A percentile compares a stretch with the other conserved stretches of the same genome.
Conservation (phyloP, 1,284 basidiomycete genomes). For the Boletellus deceptivus region DNA sequence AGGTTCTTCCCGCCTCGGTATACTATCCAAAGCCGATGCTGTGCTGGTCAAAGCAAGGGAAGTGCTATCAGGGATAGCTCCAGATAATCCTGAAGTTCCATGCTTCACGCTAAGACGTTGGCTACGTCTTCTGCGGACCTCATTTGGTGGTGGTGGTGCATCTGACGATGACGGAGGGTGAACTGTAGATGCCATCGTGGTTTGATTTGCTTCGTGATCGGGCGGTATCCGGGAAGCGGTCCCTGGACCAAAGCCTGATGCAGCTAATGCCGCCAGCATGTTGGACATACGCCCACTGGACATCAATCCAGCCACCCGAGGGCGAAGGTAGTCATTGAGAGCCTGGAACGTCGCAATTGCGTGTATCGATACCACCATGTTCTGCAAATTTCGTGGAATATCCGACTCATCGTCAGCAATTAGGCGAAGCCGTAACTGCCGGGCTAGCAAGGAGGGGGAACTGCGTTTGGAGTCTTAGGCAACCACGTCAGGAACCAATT, state of each 20-base stretch:
- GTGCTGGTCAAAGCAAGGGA: constrained; percentile 20
- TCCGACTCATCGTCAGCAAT: constrained; percentile 85
- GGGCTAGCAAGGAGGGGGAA: constrained; percentile 82
- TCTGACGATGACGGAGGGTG: constrained; percentile 29
- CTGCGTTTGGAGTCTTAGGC: constrained; percentile 76
- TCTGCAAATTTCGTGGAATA: constrained; percentile 80
- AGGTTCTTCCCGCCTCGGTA: constrained; percentile 43
- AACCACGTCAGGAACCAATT: constrained; percentile 4
- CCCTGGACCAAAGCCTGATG: constrained; percentile 62
- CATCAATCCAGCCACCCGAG: constrained; percentile 78
- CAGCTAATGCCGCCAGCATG: constrained; percentile 88
- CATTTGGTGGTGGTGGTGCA: constrained; percentile 32
- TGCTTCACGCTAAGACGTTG: constrained; percentile 79
- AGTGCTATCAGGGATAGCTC: constrained; percentile 23
- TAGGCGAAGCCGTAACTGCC: constrained; percentile 85
- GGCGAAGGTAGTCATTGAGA: constrained; percentile 90
- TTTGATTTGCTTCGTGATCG: constrained; percentile 22
- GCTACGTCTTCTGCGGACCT: constrained; percentile 69
- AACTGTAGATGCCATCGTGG: constrained; percentile 28
- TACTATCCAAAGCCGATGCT: constrained; percentile 17
- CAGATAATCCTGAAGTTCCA: constrained; percentile 24
- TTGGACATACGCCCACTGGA: constrained; percentile 72
- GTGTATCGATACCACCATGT: constrained; percentile 93
- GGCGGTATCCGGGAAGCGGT: constrained; percentile 27
- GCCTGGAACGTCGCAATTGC: constrained; percentile 96